Conservation (phyloP, 306 rosid species). For the Fragaria nilgerrensis region DNA sequence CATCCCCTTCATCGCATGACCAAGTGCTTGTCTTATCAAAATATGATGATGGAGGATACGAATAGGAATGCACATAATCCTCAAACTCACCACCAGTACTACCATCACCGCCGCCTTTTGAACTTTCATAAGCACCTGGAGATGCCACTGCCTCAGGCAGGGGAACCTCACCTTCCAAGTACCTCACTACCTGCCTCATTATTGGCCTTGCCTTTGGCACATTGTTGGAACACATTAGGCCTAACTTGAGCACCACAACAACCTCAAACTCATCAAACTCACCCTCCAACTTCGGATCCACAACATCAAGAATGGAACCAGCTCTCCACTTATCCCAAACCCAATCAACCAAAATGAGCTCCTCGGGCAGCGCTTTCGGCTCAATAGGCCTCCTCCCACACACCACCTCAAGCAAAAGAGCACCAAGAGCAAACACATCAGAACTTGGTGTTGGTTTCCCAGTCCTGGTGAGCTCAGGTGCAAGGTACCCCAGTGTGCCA, state of each 20-base stretch:
- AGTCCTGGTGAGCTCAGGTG: slow-evolving; percentile 58
- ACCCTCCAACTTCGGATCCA: slow-evolving; percentile 38
- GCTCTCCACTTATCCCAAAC: slow-evolving; percentile 53
- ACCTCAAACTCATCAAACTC: slow-evolving; percentile 42
- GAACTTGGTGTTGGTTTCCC: slow-evolving; percentile 52
- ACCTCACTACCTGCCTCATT: slow-evolving; percentile 48
- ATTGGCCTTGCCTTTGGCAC: slow-evolving; percentile 38
- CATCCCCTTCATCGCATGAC: slow-evolving; percentile 36
- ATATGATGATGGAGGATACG: slow-evolving; percentile 29
- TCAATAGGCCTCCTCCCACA: slow-evolving; percentile 66
- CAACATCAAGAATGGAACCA: slow-evolving; percentile 38
- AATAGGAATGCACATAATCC: slow-evolving; percentile 32
- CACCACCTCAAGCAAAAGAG: slow-evolving; percentile 50
- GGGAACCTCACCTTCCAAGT: slow-evolving; percentile 43
- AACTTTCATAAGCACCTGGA: slow-evolving; percentile 20
- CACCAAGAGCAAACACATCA: slow-evolving; percentile 62
- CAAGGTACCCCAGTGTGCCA: slow-evolving; percentile 60
- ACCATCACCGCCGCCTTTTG: slow-evolving; percentile 5
- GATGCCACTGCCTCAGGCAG: slow-evolving; percentile 32
- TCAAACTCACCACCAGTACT: slow-evolving; percentile 14
- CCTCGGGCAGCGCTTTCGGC: slow-evolving; percentile 56
- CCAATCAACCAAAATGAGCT: slow-evolving; percentile 57
- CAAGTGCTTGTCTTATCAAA: slow-evolving; percentile 25
- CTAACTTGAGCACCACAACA: slow-evolving; percentile 44
- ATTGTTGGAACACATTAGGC: slow-evolving; percentile 49